Conservation (phyloP, 345 rosid genomes). For the Salix koriyanagi region DNA sequence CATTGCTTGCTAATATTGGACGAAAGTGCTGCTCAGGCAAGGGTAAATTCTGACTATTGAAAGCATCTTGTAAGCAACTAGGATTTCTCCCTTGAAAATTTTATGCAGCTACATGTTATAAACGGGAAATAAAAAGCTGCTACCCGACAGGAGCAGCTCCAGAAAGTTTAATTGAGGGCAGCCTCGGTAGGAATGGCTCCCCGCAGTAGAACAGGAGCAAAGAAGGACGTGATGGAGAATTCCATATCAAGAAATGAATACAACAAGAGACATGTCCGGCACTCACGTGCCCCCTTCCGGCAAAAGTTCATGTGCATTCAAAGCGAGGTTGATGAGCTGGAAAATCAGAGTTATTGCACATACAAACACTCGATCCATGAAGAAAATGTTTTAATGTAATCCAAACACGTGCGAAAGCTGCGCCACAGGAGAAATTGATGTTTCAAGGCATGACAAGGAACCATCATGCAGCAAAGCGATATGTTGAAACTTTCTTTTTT, state of each 20-base stretch:
- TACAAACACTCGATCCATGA: not conserved
- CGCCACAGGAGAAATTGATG: not conserved
- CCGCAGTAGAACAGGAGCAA: not conserved
- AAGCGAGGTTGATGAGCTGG: not conserved
- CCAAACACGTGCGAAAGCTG: not conserved
- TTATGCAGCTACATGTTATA: no score
- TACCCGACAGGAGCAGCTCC: no score
- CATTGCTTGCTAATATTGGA: no score
- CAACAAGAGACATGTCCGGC: not conserved
- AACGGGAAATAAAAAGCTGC: no score
- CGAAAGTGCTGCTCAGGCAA: no score
- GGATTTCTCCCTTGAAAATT: no score
- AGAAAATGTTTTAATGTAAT: constrained; percentile 3
- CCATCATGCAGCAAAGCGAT: not conserved
- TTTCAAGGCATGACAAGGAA: constrained; percentile 7
- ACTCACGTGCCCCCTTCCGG: constrained; percentile 12
- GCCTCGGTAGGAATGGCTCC: not conserved
- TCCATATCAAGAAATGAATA: not conserved
- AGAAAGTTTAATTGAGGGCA: no score
- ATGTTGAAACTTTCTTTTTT: not conserved
- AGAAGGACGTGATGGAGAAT: not conserved
- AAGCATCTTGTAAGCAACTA: no score
- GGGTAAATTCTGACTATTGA: no score
- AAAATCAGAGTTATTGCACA: not conserved
- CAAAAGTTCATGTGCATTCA: not conserved